Evolutionary conservation across 2,329 filamentous ascomycete species (phyloP), one percentile per base, ranked within the genome.

Genomic region (Nannizzia gypsea): DNA sequence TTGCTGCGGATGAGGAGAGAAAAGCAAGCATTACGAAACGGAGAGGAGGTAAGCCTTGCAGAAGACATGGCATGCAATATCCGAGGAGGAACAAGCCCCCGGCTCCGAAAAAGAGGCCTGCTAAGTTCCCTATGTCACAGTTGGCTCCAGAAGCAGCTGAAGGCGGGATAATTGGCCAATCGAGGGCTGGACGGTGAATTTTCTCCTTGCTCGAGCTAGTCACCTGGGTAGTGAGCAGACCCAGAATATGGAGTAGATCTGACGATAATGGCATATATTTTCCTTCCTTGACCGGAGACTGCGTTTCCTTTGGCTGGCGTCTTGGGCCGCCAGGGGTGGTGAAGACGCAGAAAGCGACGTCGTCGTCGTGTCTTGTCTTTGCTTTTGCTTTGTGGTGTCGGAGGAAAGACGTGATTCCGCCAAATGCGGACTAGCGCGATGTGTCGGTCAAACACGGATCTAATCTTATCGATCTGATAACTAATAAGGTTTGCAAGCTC

Each of bases 401-500:
- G 26, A 17, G 15, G 26, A 20, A n/a, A 26, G 48, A 54, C 22
- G 48, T 54, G 48, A 36, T 26, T n/a, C 11, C 11, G 48, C 48
- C 48, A n/a, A 17, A 54, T 9, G 26, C 48, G 48, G 28, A 36
- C 52, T 36, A 56, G 34, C 28, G 52, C 28, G 3, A 28, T 6
- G 6, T 40, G 52, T 56, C 54, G 54, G 54, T 58, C 38, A 58
- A 58, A 58, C 56, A 24, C 61, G 62, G 62, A 64, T 64, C 62
- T 64, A 64, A 64, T 64, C 61, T 64, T 58, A 62, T 62, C 62
- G 61, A 52, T 50, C 52, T 54, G 38, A 57, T 62, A 64, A 46
- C 56, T 59, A 57, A 61, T 59, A 31, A 6, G 40, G 60, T 60
- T 50, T 61, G 59, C 59, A 46, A 54, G 24, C 26, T 38, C 52